Conservation (phyloP, 495 filamentous ascomycete species). For the Cairneyella variabilis region DNA sequence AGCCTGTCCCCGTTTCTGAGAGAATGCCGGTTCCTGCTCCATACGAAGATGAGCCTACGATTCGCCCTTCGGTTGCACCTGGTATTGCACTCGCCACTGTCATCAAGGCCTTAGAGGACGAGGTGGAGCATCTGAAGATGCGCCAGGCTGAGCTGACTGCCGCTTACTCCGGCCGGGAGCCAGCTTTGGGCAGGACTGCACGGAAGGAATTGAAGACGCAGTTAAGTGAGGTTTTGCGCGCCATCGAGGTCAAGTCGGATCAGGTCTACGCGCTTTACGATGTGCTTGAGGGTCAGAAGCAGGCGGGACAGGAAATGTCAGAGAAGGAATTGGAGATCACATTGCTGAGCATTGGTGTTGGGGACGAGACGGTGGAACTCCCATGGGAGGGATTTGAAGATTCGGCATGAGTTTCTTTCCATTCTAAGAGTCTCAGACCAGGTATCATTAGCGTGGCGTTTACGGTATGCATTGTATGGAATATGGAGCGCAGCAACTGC, state of each 20-base stretch:
- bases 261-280: conserved; percentile 89
- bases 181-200: conserved; percentile 62
- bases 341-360: conserved; percentile 28
- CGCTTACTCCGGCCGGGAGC: conserved; percentile 64
- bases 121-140: conserved; percentile 75
- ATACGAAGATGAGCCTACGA: conserved; percentile 66
- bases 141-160: conserved; percentile 54
- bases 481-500: too few species aligned
- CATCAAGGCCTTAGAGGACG: conserved; percentile 76
- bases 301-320: conserved; percentile 59
- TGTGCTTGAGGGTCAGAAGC: conserved; percentile 79
- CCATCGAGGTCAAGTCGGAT: conserved; percentile 75
- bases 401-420: too few species aligned
- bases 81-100: conserved; percentile 73
- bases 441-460: too few species aligned
- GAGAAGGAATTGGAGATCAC: conserved; percentile 67
- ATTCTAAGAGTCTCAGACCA: too few species aligned
- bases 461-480: too few species aligned
- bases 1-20: conserved; percentile 68
- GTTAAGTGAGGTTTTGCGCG: conserved; percentile 59
- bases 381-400: conserved; percentile 22
- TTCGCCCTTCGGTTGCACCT: conserved; percentile 73
- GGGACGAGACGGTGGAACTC: conserved; percentile 1
- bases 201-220: conserved; percentile 60
- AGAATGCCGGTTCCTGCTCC: conserved; percentile 47